Percentiles rank a stretch among this genome's conserved stretches.
phyloP scores from a whole-genome alignment of 768 basidiomycete species.

The Pleurotus pulmonarius region DNA sequence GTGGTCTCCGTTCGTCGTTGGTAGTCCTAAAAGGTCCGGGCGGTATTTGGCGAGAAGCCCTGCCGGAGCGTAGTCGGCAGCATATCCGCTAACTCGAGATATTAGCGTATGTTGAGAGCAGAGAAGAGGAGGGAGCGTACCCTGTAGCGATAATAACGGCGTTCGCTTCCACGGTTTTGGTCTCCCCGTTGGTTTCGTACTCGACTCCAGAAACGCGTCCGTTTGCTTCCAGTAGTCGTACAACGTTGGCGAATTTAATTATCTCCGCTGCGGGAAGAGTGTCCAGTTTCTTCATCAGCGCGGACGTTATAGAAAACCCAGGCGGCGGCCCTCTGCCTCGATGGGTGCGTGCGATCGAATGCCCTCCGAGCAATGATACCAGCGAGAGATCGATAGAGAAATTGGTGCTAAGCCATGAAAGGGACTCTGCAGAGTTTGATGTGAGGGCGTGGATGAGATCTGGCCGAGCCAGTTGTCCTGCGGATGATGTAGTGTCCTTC shows the following conservation, averaged over 20 bases:
- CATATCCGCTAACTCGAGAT: conserved; percentile 16
- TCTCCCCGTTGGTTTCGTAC: conserved; percentile 15
- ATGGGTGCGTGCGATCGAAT: conserved; percentile 18
- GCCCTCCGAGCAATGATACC: conserved; percentile 20
- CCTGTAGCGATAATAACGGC: conserved; percentile 1
- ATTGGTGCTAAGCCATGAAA: conserved; percentile 18
- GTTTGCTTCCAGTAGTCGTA: conserved; percentile 15
- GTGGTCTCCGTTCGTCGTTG: conserved; percentile 23
- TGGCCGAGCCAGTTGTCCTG: conserved; percentile 17
- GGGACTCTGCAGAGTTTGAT: conserved; percentile 18
- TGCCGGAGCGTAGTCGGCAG: conserved; percentile 18
- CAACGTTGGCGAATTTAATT: conserved; percentile 18
- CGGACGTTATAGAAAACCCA: conserved; percentile 21
- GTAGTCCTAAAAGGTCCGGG: conserved; percentile 19
- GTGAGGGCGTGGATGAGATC: conserved; percentile 21
- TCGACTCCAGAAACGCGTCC: conserved; percentile 20
- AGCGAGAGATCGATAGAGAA: conserved; percentile 22
- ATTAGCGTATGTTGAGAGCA: not conserved
- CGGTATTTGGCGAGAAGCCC: conserved; percentile 18
- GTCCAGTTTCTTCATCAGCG: conserved; percentile 20
- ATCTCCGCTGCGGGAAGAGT: conserved; percentile 10
- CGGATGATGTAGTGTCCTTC: conserved; percentile 17
- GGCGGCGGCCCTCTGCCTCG: conserved; percentile 21
- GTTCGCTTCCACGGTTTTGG: not conserved
- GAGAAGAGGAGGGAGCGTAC: not conserved